These are phyloP conservation scores for Yamagishiella unicocca DNA, from an alignment of 139 green algal species.

Conservation along the genomic window DNA sequence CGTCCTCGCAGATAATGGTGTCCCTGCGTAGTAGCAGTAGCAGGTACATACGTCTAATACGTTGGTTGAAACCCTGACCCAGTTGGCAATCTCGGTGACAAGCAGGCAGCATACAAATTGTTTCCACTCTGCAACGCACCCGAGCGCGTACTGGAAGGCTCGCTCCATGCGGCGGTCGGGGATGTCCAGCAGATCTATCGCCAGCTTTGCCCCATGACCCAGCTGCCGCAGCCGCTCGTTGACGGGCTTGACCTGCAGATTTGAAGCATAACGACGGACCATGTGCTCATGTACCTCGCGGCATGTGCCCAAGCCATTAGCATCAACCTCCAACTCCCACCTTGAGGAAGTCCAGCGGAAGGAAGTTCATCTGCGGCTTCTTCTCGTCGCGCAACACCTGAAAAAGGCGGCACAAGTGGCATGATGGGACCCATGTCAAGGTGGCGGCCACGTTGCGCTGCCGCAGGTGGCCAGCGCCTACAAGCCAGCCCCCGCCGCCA, in stretches of 20 bases:
- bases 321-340: slow-evolving; percentile 26
- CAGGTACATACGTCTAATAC: too few relatives aligned
- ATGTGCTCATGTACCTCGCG: neutral
- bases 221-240: slow-evolving; percentile 84
- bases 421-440: too few relatives aligned
- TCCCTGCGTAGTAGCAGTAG: slow-evolving; percentile 73
- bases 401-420: too few relatives aligned
- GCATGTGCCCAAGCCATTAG: neutral
- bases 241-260: slow-evolving; percentile 67
- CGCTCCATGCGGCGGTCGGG: slow-evolving; percentile 70
- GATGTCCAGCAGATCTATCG: slow-evolving; percentile 86
- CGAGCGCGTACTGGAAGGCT: slow-evolving; percentile 82
- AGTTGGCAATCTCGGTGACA: too few relatives aligned
- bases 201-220: slow-evolving; percentile 74
- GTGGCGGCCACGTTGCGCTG: too few relatives aligned
- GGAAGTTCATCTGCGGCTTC: slow-evolving; percentile 90
- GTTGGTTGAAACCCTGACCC: too few relatives aligned
- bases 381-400: slow-evolving; percentile 78
- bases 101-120: too few relatives aligned
- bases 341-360: slow-evolving; percentile 82
- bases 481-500: too few relatives aligned
- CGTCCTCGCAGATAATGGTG: slow-evolving; percentile 92
- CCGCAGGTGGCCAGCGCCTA: too few relatives aligned
- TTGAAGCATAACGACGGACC: neutral
- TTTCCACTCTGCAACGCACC: too few relatives aligned